Evolutionary conservation across 2,329 filamentous ascomycete genomes (phyloP), one percentile per base, ranked within the genome.

Genomic region (Xylariaceae sp.): DNA sequence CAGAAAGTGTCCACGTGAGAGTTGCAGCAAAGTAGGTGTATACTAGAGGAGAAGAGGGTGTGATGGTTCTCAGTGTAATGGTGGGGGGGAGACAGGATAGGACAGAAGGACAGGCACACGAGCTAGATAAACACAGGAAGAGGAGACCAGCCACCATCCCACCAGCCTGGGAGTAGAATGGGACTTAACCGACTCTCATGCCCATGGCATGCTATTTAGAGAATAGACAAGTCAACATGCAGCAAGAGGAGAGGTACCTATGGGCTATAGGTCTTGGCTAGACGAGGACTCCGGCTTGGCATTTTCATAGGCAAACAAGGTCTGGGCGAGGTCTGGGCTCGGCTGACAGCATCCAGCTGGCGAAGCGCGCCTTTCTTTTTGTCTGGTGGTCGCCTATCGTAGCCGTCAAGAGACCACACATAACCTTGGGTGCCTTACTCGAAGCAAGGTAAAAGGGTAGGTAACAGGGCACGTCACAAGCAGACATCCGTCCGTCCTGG

Each of bases 1-100:
- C 27, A 42, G 29, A 57, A 54, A 57, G 56, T 62, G 61, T 52
- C 59, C 64, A 64, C 62, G 64, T 65, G 63, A 64, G 60, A 35
- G 24, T 53, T 55, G 55, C 56, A 59, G 37, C 56, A 11, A 50
- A 48, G 42, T 11, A 51, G 53, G 46, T 23, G 32, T 27, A 23
- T 30, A 36, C 45, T 36, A 50, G 30, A 30, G 40, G 37, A 26
- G 43, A 29, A 45, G 43, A 53, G 47, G 48, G 53, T 58, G 41
- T 56, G 53, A 47, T 49, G 44, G 24, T 20, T 26, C 32, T 57
- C 36, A 29, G 51, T 53, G 61, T 50, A 26, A 36, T 24, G 42
- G 41, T 37, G 26, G 18, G 18, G n/a, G 33, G 15, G 21, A 26
- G 50, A 54, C 21, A 21, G 29, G 37, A 50, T 41, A 30, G 24